phyloP scores from a whole-genome alignment of 352 stramenopile species.

The Pythium phragmiticola region DNA sequence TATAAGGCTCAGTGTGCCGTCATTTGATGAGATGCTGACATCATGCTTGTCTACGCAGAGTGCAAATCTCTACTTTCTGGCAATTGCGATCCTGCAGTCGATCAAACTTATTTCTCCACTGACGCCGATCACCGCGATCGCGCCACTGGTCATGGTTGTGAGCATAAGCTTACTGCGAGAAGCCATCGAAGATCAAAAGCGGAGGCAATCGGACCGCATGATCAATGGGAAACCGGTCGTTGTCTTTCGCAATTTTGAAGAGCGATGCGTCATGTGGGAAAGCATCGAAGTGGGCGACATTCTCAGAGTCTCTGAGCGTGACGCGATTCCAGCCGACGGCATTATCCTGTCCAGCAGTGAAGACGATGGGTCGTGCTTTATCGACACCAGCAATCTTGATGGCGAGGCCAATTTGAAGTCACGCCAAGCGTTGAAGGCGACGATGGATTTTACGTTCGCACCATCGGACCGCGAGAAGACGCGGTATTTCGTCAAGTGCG shows the following conservation, averaged over 20 bases:
- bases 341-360: conserved; percentile 87
- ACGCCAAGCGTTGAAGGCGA: conserved; percentile 48
- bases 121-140: conserved; percentile 70
- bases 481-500: conserved; percentile 71
- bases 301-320: conserved; percentile 77
- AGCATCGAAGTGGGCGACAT: conserved; percentile 86
- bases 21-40: conserved; percentile 33
- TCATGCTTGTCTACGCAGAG: conserved; percentile 61
- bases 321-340: conserved; percentile 90
- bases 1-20: conserved; percentile 20
- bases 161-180: conserved; percentile 74
- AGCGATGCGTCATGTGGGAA: conserved; percentile 62
- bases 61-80: conserved; percentile 94
- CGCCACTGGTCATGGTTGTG: conserved; percentile 83
- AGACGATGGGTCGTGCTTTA: conserved; percentile 76
- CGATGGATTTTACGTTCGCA: conserved; percentile 33
- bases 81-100: conserved; percentile 92
- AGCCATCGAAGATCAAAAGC: conserved; percentile 74
- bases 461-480: conserved; percentile 35
- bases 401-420: conserved; percentile 79
- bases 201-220: conserved; percentile 48
- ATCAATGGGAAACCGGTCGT: conserved; percentile 60
- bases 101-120: conserved; percentile 77
- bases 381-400: conserved; percentile 84
- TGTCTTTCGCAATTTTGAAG: conserved; percentile 63